Evolutionary conservation across 106 monocot genomes (phyloP).

Genomic region (Narthecium ossifragum): DNA sequence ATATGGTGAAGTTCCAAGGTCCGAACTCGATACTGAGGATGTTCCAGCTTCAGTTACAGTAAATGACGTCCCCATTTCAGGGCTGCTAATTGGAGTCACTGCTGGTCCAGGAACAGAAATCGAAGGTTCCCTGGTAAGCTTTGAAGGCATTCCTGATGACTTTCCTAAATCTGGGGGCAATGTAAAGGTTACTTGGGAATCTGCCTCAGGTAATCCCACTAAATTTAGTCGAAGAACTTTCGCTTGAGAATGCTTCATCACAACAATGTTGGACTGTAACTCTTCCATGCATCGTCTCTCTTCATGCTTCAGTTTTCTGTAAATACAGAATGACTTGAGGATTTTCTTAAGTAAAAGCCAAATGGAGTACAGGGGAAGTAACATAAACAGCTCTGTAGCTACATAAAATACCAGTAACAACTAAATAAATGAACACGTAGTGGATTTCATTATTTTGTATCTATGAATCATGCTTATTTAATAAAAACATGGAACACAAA

Average conservation of each 20-base stretch:
- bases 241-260: conserved; percentile 45
- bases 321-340: too few species aligned
- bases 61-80: conserved; percentile 9
- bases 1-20: conserved; percentile 22
- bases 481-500: background rate
- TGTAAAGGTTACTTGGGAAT: conserved; percentile 3
- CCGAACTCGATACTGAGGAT: conserved; percentile 28
- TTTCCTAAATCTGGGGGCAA: background rate
- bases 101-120: conserved; percentile 5
- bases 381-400: too few species aligned
- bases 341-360: too few species aligned
- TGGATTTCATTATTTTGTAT: background rate
- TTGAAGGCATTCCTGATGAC: background rate
- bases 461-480: background rate
- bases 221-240: conserved; percentile 58
- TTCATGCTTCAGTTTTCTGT: conserved; percentile 60
- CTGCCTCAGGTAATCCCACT: conserved; percentile 3
- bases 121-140: background rate
- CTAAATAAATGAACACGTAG: background rate
- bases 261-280: conserved; percentile 57
- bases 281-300: conserved; percentile 49
- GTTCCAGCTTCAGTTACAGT: conserved; percentile 14
- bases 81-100: conserved; percentile 12
- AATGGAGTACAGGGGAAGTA: too few species aligned
- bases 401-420: too few species aligned